A percentile compares a stretch with the other conserved stretches of the same genome.
Evolutionary conservation across 2,329 filamentous ascomycete genomes (phyloP).

Genomic region (Aureobasidium sp.): DNA sequence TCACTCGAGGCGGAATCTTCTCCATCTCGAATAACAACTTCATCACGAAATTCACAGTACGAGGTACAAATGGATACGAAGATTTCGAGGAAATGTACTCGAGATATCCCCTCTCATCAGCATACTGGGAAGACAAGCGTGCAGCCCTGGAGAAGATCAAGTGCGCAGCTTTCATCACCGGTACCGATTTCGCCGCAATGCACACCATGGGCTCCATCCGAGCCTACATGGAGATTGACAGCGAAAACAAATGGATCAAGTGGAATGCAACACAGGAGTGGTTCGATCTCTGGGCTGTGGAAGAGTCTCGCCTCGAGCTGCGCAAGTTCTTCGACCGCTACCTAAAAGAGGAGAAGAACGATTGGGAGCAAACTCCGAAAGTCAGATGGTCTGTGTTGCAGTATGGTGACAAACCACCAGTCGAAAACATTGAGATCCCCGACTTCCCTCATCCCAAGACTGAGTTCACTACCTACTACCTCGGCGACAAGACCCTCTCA

Average conservation of each 20-base stretch:
- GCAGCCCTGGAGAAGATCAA: slow-evolving; percentile 31
- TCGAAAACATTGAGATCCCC: slow-evolving; percentile 36
- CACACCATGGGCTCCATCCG: slow-evolving; percentile 32
- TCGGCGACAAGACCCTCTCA: slow-evolving; percentile 20
- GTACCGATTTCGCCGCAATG: slow-evolving; percentile 27
- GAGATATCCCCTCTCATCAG: slow-evolving; percentile 26
- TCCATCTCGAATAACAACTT: slow-evolving; percentile 44
- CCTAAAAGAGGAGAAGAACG: slow-evolving; percentile 49
- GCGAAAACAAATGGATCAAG: slow-evolving; percentile 51
- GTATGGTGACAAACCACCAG: slow-evolving; percentile 38
- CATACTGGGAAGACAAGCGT: slow-evolving; percentile 32
- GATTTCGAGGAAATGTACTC: slow-evolving; percentile 28
- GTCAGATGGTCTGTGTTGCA: slow-evolving; percentile 47
- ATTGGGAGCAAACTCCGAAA: slow-evolving; percentile 52
- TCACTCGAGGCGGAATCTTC: slow-evolving; percentile 46
- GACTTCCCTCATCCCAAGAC: slow-evolving; percentile 31
- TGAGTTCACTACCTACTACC: slow-evolving; percentile 17
- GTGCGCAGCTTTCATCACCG: slow-evolving; percentile 30
- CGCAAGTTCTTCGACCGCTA: slow-evolving; percentile 52
- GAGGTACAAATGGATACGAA: slow-evolving; percentile 27
- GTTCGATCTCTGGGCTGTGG: slow-evolving; percentile 47
- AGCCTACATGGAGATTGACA: slow-evolving; percentile 42
- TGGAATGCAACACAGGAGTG: slow-evolving; percentile 49
- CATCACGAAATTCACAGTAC: slow-evolving; percentile 29
- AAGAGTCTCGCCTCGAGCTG: slow-evolving; percentile 42